Evolutionary conservation across 371 early-diverging fungal species (phyloP), one percentile per base, ranked within the genome.

Genomic region (Lichtheimia hyalospora): DNA sequence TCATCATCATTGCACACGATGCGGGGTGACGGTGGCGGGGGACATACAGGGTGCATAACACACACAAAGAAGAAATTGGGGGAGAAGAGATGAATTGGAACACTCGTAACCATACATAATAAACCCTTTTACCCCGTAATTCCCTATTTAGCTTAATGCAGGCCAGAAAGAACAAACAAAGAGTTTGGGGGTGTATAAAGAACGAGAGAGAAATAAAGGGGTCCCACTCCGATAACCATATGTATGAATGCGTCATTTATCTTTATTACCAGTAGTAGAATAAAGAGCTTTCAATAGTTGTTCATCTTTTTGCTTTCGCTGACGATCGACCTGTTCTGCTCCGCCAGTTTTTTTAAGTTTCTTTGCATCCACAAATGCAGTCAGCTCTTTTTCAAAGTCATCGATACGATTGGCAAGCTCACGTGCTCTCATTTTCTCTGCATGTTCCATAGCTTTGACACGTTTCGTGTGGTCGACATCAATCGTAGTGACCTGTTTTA

Each of bases 341-440:
- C 91, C 91, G 10, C 91, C 91, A 0, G 90, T 91, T 68, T 84
- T 85, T 52, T 83, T 74, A 49, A 91, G 59, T 64, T 84, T 86
- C 52, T 71, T 82, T 21, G 71, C 48, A 0, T 77, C 73, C 10
- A 91, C 91, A 75, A 91, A 91, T 0, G 77, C 67, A 3, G 83
- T 70, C 63, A 91, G 59, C 54, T 91, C 91, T 24, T 84, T 74
- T 58, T 88, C 88, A 69, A 91, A 91, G 56, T 87, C 89, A 55
- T 90, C 84, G 44, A 86, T 80, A 40, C 81, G 70, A 56, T 79
- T 74, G 2, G 83, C 80, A 43, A 89, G 75, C 57, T 90, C 91
- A 54, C 83, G 79, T 48, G 82, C 79, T 0, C 92, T 74, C 62
- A 81, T 46, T 58, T 83, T 85, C 60, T 90, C 88, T 40, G 88